Evolutionary conservation across 2,329 filamentous ascomycete genomes (phyloP), one percentile per base, ranked within the genome.

Genomic region (Colletotrichum brevisporum): DNA sequence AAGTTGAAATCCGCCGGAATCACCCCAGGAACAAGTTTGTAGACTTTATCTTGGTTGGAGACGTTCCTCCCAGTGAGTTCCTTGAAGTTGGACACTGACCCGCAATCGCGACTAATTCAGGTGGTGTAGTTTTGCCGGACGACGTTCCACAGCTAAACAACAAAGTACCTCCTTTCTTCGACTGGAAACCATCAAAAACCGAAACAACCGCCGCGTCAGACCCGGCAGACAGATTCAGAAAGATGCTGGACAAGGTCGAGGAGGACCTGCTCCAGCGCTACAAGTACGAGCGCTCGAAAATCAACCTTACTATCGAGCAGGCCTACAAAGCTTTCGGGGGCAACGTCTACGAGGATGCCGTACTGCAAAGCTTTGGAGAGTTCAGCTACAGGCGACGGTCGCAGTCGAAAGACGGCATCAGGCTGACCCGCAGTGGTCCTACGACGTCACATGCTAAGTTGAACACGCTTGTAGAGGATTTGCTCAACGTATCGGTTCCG

Each of bases 141-240:
- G 18, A 21, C 6, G 18, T 57, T 15, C 54, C 54, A 12, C 18
- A 47, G n/a, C 9, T 43, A 12, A 43, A 57, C 16, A 18, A 4
- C n/a, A 57, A 12, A 21, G 54, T 57, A 3, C 54, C 54, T 5
- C 54, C 54, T 8, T 47, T 57, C 18, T 43, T 57, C 36, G 41
- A 43, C 54, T 57, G 54, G 54, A 43, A 43, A 39, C 54, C 41
- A 8, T 43, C 54, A 45, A 43, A 47, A 36, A 9, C 36, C 18
- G n/a, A 39, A 45, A 5, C 16, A 12, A 9, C 10, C 16, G 18
- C n/a, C 39, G 36, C 8, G 39, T 24, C 36, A 24, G 6, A 13
- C 24, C 13, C n/a, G n/a, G 16, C 27, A 39, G 16, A 39, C 27
- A 18, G 53, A 56, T 39, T 45, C 54, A 26, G 54, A 43, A n/a